Base-by-base conservation (phyloP, 208 protist species). In the Crithidia expoeki region DNA sequence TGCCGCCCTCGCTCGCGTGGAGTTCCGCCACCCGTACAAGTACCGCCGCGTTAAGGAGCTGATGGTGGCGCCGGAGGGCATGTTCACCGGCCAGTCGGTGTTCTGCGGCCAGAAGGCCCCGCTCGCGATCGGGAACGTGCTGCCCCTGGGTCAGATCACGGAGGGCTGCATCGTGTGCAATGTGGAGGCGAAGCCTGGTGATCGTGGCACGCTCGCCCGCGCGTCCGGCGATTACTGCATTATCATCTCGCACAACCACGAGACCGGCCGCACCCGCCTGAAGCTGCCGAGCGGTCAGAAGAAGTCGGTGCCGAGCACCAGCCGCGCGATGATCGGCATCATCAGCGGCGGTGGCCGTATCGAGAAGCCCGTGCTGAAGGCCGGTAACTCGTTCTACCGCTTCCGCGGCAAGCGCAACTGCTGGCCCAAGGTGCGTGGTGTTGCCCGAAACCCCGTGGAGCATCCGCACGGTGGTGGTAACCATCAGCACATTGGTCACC, bases 381-480 rank as follows among this genome's bases (percentile, higher is more conserved):
- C 99, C 73, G 98, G 98, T 88, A 88, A 88, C 79, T 94, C 96
- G 36, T 99, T 98, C 94, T 94, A 99, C 92, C 99, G 99, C 91
- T 99, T 98, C 88, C 96, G 94, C 72, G 98, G 87, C 50, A 99
- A 99, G 94, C 91, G 98, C 67, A 99, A 99, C 90, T 93, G 83
- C 82, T 99, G 99, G 99, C 99, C 99, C 50, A 83, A 88, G 30
- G 98, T 99, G 28, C 85, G 98, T 88, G 98, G 98, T 99, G 98
- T 99, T 33, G 96, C 97, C 59, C 99, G 99, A 93, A 99, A 99
- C 94, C 96, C 97, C 28, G 94, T 98, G 44, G 97, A 98, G 89
- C 99, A 99, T 86, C 99, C 99, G 36, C 98, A 99, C 83, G 98
- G 99, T 97, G 99, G 99, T 98, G 99, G 99, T 98, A 99, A 99